Base-by-base conservation (phyloP, 2,329 filamentous ascomycete species). In the Pestalotiopsis sp. region DNA sequence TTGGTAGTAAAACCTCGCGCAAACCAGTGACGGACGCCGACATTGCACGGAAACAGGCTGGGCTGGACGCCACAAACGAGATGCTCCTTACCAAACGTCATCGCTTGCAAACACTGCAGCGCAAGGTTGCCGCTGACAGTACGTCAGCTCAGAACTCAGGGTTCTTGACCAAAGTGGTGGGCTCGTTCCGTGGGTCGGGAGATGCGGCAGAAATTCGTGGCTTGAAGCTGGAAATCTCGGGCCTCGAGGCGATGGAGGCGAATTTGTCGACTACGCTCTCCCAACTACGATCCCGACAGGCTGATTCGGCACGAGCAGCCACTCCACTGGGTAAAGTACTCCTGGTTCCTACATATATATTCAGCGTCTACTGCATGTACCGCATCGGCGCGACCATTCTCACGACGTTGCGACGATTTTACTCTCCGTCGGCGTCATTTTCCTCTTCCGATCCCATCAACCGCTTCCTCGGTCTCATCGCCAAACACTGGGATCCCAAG, bases 281-380 rank as follows among this genome's bases (percentile, higher is more conserved):
- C 9, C 79, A 89, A 12, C 84, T 97, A 58, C 88, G 90, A 69
- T 85, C 83, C 27, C 87, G 91, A 13, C 86, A 90, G 31, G 86
- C 88, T 2, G 87, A 87, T 12, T 91, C 92, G 68, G 86, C 88
- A 41, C 88, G 91, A 60, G 89, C 92, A 1, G 87, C 89, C 39
- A 95, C 93, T 0, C 78, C 86, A 0, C 70, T 90, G 14, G 94
- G 94, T 5, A 88, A 88, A 60, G 70, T 93, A 1, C 78, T 93
- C 49, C 83, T 91, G 31, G 77, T 88, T 14, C 90, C 82, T 1
- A 87, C 90, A 58, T 92, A 92, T 71, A 80, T 85, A 25, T 97
- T 97, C 78, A 91, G 92, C 66, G 72, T 92, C 63, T 97, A 97
- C 84, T 97, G 94, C 82, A 82, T 95, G 41, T 97, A 96, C 81